A percentile compares a stretch with the other conserved stretches of the same genome.
phyloP scores from a whole-genome alignment of 169 alveolate species.

The Eimeria tenella region DNA sequence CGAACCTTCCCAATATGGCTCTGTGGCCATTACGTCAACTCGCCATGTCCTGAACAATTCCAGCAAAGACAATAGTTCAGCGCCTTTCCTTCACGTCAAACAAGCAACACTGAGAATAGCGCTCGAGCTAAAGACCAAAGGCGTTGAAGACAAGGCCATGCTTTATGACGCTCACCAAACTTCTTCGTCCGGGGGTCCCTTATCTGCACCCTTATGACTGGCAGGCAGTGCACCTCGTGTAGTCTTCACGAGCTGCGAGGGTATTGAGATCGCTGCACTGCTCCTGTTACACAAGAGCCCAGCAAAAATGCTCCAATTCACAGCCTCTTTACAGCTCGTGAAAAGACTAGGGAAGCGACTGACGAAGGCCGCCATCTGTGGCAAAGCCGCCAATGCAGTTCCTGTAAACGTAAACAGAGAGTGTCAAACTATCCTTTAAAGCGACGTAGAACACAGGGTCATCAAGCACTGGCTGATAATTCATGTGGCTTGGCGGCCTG shows the following conservation, averaged over 20 bases:
- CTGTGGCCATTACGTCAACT: conserved; percentile 89
- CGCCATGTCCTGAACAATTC: conserved; percentile 84
- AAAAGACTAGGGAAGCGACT: conserved; percentile 89
- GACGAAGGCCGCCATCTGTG: conserved; percentile 92
- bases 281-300: conserved; percentile 87
- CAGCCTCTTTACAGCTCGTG: conserved; percentile 88
- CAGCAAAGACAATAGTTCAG: background rate
- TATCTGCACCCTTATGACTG: conserved; percentile 59
- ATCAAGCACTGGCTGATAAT: background rate
- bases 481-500: no score
- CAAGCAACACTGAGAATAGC: background rate
- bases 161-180: conserved; percentile 45
- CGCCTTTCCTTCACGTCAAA: background rate
- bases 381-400: conserved; percentile 94
- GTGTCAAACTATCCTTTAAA: background rate
- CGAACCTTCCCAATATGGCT: conserved; percentile 87
- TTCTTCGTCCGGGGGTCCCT: conserved; percentile 69
- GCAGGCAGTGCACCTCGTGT: conserved; percentile 80
- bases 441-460: background rate
- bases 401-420: conserved; percentile 79
- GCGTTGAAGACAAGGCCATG: background rate
- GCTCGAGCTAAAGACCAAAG: background rate
- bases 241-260: conserved; percentile 86
- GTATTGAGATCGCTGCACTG: conserved; percentile 91
- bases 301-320: conserved; percentile 87